Evolutionary conservation across 495 filamentous ascomycete species (phyloP), one percentile per base, ranked within the genome.

Genomic region (Penicillium ochrochloron): DNA sequence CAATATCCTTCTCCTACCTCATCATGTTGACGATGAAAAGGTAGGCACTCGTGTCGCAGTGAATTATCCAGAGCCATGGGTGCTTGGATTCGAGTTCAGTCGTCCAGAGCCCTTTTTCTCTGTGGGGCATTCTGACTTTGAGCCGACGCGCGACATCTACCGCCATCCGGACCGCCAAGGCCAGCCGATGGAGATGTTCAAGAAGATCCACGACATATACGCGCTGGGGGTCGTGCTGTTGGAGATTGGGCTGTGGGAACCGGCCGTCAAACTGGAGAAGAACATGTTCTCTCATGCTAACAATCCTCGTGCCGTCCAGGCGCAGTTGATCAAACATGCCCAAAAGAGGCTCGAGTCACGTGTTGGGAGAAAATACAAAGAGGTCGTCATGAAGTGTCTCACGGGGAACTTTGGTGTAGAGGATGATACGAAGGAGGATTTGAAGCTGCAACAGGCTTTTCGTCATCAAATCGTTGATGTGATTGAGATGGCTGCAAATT

Each of bases 361-460:
- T 15, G 57, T 50, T 31, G 57, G 39, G 11, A 44, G 31, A 39
- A 59, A 33, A 17, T 46, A 59, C n/a, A 44, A 59, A 44, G 57
- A 59, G 57, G 27, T 46, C 33, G 41, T 59, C 12, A 6, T 48
- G 3, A 59, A 59, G 41, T 48, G 57, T 48, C 41, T 59, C n/a
- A 59, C 41, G 2, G 56, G 57, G 9, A 7, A 46, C 5, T 59
- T 50, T 34, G 41, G 41, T 14, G 41, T 59, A 9, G 39, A 50
- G n/a, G 42, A 59, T 35, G 57, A 59, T 37, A 59, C 57, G n/a
- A 59, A 50, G 42, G 57, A 59, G 29, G 57, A 35, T 35, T 31
- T 59, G 42, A 59, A 27, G 27, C 12, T 59, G 1, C 42, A 50
- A 4, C 42, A 59, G 29, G 57, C 57, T 0, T 50, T 59, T 27